Evolutionary conservation across 768 basidiomycete species (phyloP), one percentile per base, ranked within the genome.

Genomic region (Russula earlei): DNA sequence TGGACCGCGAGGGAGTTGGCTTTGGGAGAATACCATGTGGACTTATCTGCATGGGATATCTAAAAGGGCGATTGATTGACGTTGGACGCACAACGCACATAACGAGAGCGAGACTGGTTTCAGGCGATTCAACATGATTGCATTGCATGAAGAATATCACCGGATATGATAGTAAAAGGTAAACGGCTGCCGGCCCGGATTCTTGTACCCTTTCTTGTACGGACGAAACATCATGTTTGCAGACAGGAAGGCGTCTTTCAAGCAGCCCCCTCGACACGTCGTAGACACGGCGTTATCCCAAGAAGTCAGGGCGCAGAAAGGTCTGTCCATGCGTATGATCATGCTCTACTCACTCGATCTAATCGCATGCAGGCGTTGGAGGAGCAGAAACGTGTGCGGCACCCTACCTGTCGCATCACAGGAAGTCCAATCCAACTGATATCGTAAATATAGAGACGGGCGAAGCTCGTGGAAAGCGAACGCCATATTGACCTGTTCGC

Each of bases 331-430:
- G n/a, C n/a, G 19, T 29, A 51, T 56, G 19, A 12, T n/a, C 24
- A 17, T 29, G 19, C 25, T 24, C 25, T 10, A n/a, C 45, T 54
- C 20, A 55, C 40, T 27, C 10, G 15, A n/a, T n/a, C n/a, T n/a
- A n/a, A n/a, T 45, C 24, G 38, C 34, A 34, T 3, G 24, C 46
- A 88, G 87, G 87, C 85, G 29, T 70, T 91, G 6, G 84, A 87
- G 64, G 87, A 87, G 63, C 87, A 90, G 69, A 88, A 84, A 74
- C 82, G 79, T 64, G 87, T 87, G 67, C 66, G 74, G 69, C 58
- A 37, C 52, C 55, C 25, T n/a, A 38, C 17, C 42, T 54, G 47
- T 54, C 43, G 42, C 53, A 17, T 56, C 46, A 25, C 46, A 20
- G 24, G n/a, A n/a, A 19, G 29, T 53, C 17, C 24, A 41, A 47